Conservation (phyloP, 805 yeast species). For the Starmera amethionina region DNA sequence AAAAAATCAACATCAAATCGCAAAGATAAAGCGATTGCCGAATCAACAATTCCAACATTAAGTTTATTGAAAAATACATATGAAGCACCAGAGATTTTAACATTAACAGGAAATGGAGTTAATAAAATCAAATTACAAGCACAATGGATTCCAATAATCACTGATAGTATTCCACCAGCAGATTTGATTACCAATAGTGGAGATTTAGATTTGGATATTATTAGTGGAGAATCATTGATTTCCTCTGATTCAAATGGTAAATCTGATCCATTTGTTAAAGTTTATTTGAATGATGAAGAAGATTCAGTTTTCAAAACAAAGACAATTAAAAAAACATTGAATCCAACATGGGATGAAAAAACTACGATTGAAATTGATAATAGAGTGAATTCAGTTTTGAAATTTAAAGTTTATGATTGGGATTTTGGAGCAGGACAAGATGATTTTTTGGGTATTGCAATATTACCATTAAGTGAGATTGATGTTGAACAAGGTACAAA, state of each 20-base stretch:
- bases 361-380: constrained; percentile 46
- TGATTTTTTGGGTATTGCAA: constrained; percentile 67
- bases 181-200: constrained; percentile 78
- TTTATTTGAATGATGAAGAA: constrained; percentile 54
- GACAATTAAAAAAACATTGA: constrained; percentile 74
- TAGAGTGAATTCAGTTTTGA: constrained; percentile 49
- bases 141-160: constrained; percentile 72
- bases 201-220: constrained; percentile 45
- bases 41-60: constrained; percentile 53
- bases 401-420: constrained; percentile 72
- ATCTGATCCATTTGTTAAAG: constrained; percentile 82
- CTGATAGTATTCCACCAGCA: constrained; percentile 51
- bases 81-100: constrained; percentile 45
- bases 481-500: constrained; percentile 47
- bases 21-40: constrained; percentile 49
- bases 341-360: constrained; percentile 84
- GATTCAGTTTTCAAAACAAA: constrained; percentile 62
- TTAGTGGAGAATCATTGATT: constrained; percentile 57
- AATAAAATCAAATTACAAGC: constrained; percentile 48
- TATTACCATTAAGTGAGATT: constrained; percentile 46
- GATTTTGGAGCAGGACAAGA: constrained; percentile 85
- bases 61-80: constrained; percentile 60
- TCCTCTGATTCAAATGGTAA: constrained; percentile 89
- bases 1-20: constrained; percentile 46
- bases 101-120: constrained; percentile 42